A percentile compares a stretch with the other conserved stretches of the same genome.
Conservation (phyloP, 441 rosid genomes). For the Kokia cookei region DNA sequence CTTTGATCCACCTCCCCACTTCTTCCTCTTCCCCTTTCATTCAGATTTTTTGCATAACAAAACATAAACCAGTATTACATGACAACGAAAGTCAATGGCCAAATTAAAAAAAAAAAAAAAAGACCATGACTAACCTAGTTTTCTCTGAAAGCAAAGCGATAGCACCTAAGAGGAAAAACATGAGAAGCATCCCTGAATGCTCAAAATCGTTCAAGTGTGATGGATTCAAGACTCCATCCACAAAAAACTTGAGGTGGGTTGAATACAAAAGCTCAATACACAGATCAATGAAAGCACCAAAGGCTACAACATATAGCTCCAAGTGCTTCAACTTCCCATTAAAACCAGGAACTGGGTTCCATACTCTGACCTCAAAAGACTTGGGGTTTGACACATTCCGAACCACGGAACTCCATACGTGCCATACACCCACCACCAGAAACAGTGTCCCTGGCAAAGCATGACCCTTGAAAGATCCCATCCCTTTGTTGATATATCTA, state of each 20-base stretch:
- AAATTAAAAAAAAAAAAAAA: not conserved
- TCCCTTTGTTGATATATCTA: slow-evolving; percentile 13
- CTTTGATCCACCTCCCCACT: not conserved
- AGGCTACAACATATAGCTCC: slow-evolving; percentile 71
- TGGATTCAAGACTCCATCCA: slow-evolving; percentile 77
- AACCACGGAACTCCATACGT: slow-evolving; percentile 67
- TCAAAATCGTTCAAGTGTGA: slow-evolving; percentile 89
- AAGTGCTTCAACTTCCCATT: slow-evolving; percentile 66
- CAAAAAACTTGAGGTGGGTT: slow-evolving; percentile 80
- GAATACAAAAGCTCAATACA: slow-evolving; percentile 88
- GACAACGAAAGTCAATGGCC: not conserved
- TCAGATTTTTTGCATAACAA: not conserved
- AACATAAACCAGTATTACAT: not conserved
- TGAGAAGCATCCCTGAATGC: slow-evolving; percentile 94
- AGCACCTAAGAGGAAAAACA: slow-evolving; percentile 85
- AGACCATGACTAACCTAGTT: slow-evolving; percentile 45
- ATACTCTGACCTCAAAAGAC: slow-evolving; percentile 67
- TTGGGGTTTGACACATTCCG: slow-evolving; percentile 58
- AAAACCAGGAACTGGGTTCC: slow-evolving; percentile 85
- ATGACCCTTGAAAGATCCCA: slow-evolving; percentile 98
- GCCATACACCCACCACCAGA: slow-evolving; percentile 76
- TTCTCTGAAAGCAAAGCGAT: slow-evolving; percentile 65
- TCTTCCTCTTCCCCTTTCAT: not conserved
- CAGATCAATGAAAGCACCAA: slow-evolving; percentile 75
- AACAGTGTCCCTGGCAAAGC: slow-evolving; percentile 84